Percentiles rank a stretch among this genome's conserved stretches.
These are phyloP conservation scores for Russula griseocarnosa DNA, from an alignment of 768 basidiomycete genomes.

Conservation along the genomic window DNA sequence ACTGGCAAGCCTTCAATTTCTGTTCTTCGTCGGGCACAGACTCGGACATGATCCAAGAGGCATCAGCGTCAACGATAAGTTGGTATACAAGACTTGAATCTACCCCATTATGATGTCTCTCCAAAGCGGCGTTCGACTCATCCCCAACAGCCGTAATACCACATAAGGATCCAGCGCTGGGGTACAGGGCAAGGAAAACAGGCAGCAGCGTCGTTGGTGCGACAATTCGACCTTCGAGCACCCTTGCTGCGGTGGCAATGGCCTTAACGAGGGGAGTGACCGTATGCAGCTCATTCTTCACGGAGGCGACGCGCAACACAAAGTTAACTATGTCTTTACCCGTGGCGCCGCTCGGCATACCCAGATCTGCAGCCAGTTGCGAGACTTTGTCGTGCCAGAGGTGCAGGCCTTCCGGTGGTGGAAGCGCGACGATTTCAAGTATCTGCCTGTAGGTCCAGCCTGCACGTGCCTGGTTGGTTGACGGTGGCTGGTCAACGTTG, in stretches of 20 bases:
- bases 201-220: background rate
- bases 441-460: constrained; percentile 19
- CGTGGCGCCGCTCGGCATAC: background rate
- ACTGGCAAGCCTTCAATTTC: no score
- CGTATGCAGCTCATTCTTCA: constrained; percentile 5
- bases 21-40: no score
- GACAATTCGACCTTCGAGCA: constrained; percentile 2
- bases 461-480: background rate
- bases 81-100: no score
- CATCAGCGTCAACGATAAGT: no score
- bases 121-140: no score
- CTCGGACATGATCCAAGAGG: no score
- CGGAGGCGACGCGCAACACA: background rate
- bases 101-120: no score
- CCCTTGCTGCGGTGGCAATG: background rate
- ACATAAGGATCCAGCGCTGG: no score
- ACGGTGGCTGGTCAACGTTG: background rate
- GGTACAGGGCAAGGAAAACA: background rate
- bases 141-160: no score
- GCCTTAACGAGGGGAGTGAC: constrained; percentile 4
- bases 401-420: background rate
- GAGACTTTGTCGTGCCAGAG: background rate
- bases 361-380: background rate
- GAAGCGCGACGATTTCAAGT: background rate
- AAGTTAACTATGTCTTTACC: background rate